Percentiles rank a stretch among this genome's conserved stretches.
Conservation (phyloP, 2,329 filamentous ascomycete species). For the Hypoxylon sp. region DNA sequence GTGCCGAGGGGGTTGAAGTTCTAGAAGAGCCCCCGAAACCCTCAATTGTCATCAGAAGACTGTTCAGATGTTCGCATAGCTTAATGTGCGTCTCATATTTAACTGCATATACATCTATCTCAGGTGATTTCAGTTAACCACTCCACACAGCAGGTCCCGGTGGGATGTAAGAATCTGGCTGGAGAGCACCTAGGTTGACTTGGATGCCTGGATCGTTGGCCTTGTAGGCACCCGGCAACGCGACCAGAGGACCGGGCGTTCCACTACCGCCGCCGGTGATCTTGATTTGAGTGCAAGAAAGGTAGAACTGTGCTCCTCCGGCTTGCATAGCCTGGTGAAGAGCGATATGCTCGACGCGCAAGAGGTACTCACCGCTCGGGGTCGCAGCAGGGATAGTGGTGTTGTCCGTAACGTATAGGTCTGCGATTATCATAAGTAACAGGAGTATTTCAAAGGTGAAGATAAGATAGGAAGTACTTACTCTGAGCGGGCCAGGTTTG, state of each 20-base stretch:
- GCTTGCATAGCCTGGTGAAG: slow-evolving; percentile 53
- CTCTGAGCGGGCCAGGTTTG: slow-evolving; percentile 56
- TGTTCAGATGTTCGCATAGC: not conserved
- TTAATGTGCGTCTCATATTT: not conserved
- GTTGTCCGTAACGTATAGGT: slow-evolving; percentile 50
- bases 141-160: slow-evolving; percentile 46
- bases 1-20: too few species aligned
- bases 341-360: slow-evolving; percentile 56
- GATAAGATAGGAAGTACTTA: slow-evolving; percentile 38
- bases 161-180: slow-evolving; percentile 47
- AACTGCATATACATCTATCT: not conserved
- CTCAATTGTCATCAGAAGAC: not conserved
- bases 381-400: slow-evolving; percentile 52
- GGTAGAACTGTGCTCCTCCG: slow-evolving; percentile 55
- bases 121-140: slow-evolving; percentile 21
- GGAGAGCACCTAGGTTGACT: slow-evolving; percentile 48
- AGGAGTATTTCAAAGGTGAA: not conserved
- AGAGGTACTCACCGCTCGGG: slow-evolving; percentile 54
- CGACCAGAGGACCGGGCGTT: slow-evolving; percentile 48
- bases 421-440: slow-evolving; percentile 32
- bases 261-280: slow-evolving; percentile 54
- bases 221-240: slow-evolving; percentile 52
- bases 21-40: too few species aligned
- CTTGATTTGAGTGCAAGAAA: slow-evolving; percentile 54
- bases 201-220: slow-evolving; percentile 51